These are phyloP conservation scores for Boletus eberwhitei DNA, from an alignment of 768 basidiomycete genomes.

Conservation along the genomic window DNA sequence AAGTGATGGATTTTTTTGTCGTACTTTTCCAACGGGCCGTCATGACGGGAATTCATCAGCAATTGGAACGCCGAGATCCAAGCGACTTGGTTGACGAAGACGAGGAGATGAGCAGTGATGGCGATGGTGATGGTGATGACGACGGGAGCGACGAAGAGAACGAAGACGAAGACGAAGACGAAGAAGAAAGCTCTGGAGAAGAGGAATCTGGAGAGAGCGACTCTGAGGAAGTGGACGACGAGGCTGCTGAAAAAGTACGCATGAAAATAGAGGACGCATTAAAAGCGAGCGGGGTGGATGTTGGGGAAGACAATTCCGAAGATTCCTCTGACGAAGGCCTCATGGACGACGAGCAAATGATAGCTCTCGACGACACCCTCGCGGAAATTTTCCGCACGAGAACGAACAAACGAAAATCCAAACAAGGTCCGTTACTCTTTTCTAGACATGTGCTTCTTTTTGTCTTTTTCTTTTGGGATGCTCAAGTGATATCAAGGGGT, in stretches of 20 bases:
- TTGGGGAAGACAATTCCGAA: constrained; percentile 51
- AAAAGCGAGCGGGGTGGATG: constrained; percentile 54
- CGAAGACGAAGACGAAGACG: constrained; percentile 31
- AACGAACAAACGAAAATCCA: constrained; percentile 54
- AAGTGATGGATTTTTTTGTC: constrained; percentile 30
- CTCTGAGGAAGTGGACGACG: constrained; percentile 51
- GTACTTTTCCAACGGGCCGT: not conserved
- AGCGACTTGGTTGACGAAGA: constrained; percentile 44
- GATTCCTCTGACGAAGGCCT: constrained; percentile 57
- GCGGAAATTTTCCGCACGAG: constrained; percentile 80
- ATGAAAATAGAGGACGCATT: constrained; percentile 64
- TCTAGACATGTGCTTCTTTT: not conserved
- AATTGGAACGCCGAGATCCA: constrained; percentile 75
- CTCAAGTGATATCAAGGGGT: constrained; percentile 38
- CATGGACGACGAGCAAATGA: constrained; percentile 98
- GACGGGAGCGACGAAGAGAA: constrained; percentile 36
- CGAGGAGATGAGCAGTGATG: constrained; percentile 40
- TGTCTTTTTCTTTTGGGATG: not conserved
- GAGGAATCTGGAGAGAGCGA: constrained; percentile 35
- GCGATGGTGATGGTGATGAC: constrained; percentile 32
- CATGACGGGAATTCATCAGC: constrained; percentile 44
- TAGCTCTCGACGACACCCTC: constrained; percentile 90
- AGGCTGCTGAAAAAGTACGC: constrained; percentile 49
- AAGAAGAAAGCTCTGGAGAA: constrained; percentile 32
- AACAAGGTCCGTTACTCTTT: constrained; percentile 52